Evolutionary conservation across 345 rosid genomes (phyloP).

Genomic region (Alliaria petiolata): DNA sequence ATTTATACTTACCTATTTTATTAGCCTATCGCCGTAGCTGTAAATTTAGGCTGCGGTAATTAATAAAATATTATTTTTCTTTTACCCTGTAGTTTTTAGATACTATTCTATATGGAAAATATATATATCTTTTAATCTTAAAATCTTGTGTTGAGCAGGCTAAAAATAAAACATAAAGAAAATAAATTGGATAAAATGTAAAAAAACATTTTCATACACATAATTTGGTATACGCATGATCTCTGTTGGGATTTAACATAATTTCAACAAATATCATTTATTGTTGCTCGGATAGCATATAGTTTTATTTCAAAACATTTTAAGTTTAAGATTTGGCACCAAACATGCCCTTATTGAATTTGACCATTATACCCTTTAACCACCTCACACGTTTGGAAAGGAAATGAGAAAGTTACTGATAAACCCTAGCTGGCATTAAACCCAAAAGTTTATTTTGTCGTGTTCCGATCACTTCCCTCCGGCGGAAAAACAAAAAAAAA

Average conservation of each 20-base stretch:
- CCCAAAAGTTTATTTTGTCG: not conserved
- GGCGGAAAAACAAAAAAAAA: not conserved
- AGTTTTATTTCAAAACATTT: slow-evolving; percentile 2
- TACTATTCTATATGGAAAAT: too few species aligned
- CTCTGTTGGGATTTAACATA: not conserved
- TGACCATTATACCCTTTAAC: slow-evolving; percentile 24
- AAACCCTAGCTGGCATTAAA: slow-evolving; percentile 23
- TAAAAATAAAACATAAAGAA: not conserved
- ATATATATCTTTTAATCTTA: too few species aligned
- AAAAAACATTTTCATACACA: not conserved
- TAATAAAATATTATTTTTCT: too few species aligned
- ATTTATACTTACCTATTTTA: not conserved
- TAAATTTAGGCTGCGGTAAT: not conserved
- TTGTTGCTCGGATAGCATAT: not conserved
- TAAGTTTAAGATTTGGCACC: not conserved
- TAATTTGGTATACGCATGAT: not conserved
- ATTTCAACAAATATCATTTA: not conserved
- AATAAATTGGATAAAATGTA: too few species aligned
- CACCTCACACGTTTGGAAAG: not conserved
- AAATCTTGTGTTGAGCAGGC: not conserved
- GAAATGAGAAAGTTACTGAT: not conserved
- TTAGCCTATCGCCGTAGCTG: not conserved
- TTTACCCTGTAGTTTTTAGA: too few species aligned
- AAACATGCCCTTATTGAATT: not conserved
- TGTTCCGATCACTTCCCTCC: not conserved